Conservation (phyloP, 352 stramenopile species). For the Globisporangium spinosum region DNA sequence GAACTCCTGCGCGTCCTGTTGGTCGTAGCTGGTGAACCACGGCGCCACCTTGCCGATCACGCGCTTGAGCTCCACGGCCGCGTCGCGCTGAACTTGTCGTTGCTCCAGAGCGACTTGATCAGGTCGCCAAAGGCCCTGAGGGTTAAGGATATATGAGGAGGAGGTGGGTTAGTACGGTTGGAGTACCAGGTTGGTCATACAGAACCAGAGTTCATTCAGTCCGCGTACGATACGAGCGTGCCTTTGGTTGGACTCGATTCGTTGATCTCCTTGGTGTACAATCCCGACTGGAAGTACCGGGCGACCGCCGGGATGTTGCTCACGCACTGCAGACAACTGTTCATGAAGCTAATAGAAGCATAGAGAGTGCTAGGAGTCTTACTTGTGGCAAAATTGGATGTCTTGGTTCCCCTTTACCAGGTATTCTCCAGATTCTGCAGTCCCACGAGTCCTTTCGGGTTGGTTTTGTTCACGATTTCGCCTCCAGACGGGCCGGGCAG, state of each 20-base stretch:
- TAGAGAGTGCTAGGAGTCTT: neutral
- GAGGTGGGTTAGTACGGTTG: neutral
- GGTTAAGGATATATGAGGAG: neutral
- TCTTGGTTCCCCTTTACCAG: constrained; percentile 29
- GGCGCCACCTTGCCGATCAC: constrained; percentile 70
- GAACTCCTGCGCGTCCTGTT: constrained; percentile 90
- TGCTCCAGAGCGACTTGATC: constrained; percentile 63
- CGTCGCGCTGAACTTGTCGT: constrained; percentile 48
- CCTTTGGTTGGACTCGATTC: constrained; percentile 55
- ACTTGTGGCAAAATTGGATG: neutral
- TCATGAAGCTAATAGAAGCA: constrained; percentile 65
- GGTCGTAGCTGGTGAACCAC: constrained; percentile 79
- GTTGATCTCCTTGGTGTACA: constrained; percentile 52
- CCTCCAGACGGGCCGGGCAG: constrained; percentile 8
- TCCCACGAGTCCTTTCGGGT: constrained; percentile 45
- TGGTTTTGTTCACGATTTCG: constrained; percentile 24
- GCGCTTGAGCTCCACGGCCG: constrained; percentile 62
- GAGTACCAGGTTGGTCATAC: neutral
- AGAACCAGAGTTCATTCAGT: neutral
- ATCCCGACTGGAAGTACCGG: constrained; percentile 49
- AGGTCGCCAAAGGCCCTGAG: constrained; percentile 64
- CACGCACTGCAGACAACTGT: constrained; percentile 84
- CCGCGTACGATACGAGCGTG: constrained; percentile 36
- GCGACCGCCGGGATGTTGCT: constrained; percentile 56
- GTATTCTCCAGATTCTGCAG: constrained; percentile 83